Base-by-base conservation (phyloP, 148 eudicot genomes). In the Selenicereus undatus region DNA sequence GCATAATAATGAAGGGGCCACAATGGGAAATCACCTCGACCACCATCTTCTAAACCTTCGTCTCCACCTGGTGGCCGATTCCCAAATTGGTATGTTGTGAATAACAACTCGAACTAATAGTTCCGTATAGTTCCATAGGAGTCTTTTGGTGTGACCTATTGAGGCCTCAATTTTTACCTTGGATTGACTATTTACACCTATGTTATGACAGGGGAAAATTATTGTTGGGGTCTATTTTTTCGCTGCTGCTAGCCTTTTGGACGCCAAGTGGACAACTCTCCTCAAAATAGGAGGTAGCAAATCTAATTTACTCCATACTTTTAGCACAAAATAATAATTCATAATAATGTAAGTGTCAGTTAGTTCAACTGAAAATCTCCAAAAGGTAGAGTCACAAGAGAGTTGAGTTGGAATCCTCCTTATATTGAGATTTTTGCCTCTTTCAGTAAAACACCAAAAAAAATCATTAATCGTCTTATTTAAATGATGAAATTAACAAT, bases 231-330 rank as follows among this genome's bases (percentile, higher is more conserved):
- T 81, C 86, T 74, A 30, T 86, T 2, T 75, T 91, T 48, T 74
- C 97, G 22, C 24, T 91, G 11, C 32, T 90, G 78, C 56, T 93
- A 43, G 88, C 98, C 13, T 78, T 90, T 36, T 85, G 90, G 93
- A 84, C 79, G 66, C 87, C 88, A 45, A 90, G 24, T 93, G 95
- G 95, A 82, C 86, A 75, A 81, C 84, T 56, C 58, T 93, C 7
- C 85, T 86, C 16, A 83, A 26, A 78, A 78, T 94, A 17, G 93
- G 88, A 90, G 97, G 97, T 90, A 78, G 36, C 12, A 71, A 42
- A 30, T 36, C 22, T 8, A 21, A 21, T 18, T 60, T 45, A 45
- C 50, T 45, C 8, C 0, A 56, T 56, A 56, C 18, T 13, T 9
- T 56, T 16, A 32, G 4, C 20, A 13, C 22, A 16, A 2, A 54